Evolutionary conservation across 1,139 yeast genomes (phyloP), one percentile per base, ranked within the genome.

Genomic region (Magnusiomyces paraingens): DNA sequence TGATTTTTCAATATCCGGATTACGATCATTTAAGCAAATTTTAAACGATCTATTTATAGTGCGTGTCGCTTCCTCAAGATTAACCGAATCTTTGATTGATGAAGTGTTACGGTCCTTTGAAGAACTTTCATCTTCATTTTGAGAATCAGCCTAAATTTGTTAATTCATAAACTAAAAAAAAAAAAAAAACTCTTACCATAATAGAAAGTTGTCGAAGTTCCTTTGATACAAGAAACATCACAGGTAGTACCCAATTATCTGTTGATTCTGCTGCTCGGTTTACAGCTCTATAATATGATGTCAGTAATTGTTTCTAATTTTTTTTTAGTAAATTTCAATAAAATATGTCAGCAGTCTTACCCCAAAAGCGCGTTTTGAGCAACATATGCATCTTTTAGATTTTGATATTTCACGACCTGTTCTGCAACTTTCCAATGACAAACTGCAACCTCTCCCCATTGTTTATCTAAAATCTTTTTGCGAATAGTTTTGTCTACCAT

Each of bases 21-120:
- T 83, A 57, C 93, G 79, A 69, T 91, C 97, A 59, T 86, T 88
- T 44, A 90, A 73, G 59, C 95, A 86, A 3, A 86, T 68, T 58
- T 86, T 87, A 69, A 90, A 86, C 6, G 93, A 81, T 57, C 82
- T 77, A 68, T 89, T 90, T 57, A 89, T 71, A 4, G 76, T 67
- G 66, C 73, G 59, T 0, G 75, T 66, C 2, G 84, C 80, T 55
- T 73, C 79, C 4, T 89, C 91, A 54, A 87, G 75, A 53, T 73
- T 72, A 57, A 82, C 86, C 57, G 64, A 65, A 38, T 60, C 56
- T 52, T 62, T 66, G 22, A 57, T 54, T 18, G 12, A 22, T 26
- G 32, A 26, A 26, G 8, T 26, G 22, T 3, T 17, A 17, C 3
- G 11, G 14, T 40, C 22, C 12, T 40, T 40, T 40, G 44, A 40